Base-by-base conservation (phyloP, 345 rosid genomes). In the Leavenworthia alabamica region DNA sequence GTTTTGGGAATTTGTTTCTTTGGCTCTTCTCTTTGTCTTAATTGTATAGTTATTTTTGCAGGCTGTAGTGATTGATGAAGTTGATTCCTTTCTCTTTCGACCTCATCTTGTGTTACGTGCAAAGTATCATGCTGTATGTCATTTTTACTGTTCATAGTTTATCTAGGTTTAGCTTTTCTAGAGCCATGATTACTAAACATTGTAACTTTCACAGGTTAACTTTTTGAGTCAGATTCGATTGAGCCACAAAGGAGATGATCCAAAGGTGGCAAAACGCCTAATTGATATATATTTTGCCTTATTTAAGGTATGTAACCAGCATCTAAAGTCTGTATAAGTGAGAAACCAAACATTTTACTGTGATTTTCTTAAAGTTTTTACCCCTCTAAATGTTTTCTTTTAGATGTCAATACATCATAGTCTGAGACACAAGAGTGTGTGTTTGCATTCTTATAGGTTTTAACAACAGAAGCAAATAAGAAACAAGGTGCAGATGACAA, bases 31-130 rank as follows among this genome's bases (percentile, higher is more conserved):
- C 57, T 66, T 50, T 62, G 33, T 37, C 50, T 50, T 32, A 56
- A n/a, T 22, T 5, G 17, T 51, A 4, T 22, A 23, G 6, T 45
- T 8, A 10, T 32, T 59, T 10, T 32, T 59, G 51, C 84, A 89
- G 97, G 86, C 82, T 52, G 97, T 89, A 57, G 94, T 89, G 66
- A 83, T 93, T 48, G 87, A 87, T 66, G 97, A 93, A 75, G 97
- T 93, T 56, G 97, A 93, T 64, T 47, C 86, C 40, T 87, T 92
- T 72, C 91, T 92, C 27, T 92, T 92, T 61, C 86, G 97, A 50
- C 99, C 97, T 62, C 94, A 73, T 74, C 75, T 93, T 79, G 93
- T 84, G 31, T 50, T 80, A 42, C 83, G 96, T 43, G 89, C 97
- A 36, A 87, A 93, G 63, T 85, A 89, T 79, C 91, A 87, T 67